Evolutionary conservation across 345 rosid species (phyloP), one percentile per base, ranked within the genome.

Genomic region (Bruguiera gymnorhiza): DNA sequence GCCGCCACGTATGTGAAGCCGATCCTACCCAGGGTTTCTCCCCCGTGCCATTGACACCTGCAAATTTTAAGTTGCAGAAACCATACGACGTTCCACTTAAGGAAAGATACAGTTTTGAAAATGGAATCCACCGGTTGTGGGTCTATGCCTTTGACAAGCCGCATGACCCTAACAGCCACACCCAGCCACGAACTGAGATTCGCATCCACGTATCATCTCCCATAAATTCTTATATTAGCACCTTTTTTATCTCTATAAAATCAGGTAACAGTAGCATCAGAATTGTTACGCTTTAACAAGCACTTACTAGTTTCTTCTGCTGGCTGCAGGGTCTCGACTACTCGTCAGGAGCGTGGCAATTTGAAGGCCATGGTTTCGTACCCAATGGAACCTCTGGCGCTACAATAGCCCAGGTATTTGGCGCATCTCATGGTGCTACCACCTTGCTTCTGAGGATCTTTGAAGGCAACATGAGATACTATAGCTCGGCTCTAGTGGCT

Each of bases 61-160:
- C 53, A 50, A 81, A 78, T 59, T 66, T 83, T 3, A 46, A 68
- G 26, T 15, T 81, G 32, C 79, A 83, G 73, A 71, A 58, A 71
- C 86, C 86, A 1, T 83, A 78, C 10, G 58, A 78, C 24, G 37
- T 70, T 6, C 79, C 77, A 0, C 56, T 75, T 2, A 67, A 74
- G 21, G 63, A 78, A 62, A 66, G 81, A 26, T 78, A 81, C 67
- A 81, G 83, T 19, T 78, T 36, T 46, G 46, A 55, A 62, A 68
- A 76, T 51, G 82, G 84, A 21, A n/a, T 58, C 0, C 80, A 65
- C 48, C 68, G 68, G 31, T 8, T 80, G 73, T 78, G 81, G 79
- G 82, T 83, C 16, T 80, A 65, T 20, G 84, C 83, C 0, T 76
- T 74, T 34, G 84, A 83, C 76, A 83, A 78, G 73, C 84, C 86